Percentiles rank a stretch among this genome's conserved stretches.
Evolutionary conservation across 257 asterid species (phyloP).

Genomic region (Euphrasia confusa): DNA sequence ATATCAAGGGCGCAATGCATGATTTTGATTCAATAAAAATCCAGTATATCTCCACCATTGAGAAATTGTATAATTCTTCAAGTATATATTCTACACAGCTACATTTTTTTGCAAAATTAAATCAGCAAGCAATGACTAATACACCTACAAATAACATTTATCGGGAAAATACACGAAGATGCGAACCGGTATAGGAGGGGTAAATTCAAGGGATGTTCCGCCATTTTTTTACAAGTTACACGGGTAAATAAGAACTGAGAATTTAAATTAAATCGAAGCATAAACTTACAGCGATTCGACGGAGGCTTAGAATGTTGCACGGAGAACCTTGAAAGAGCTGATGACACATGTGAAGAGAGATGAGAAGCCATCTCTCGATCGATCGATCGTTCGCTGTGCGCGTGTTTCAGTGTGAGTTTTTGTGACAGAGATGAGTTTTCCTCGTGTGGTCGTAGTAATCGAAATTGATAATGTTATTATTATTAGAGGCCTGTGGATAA

Average conservation of each 20-base stretch:
- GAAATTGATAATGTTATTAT: neutral
- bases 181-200: too few relatives aligned
- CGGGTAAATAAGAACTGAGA: constrained; percentile 1
- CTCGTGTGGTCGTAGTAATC: constrained; percentile 28
- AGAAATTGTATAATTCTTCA: too few relatives aligned
- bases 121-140: neutral
- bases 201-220: neutral
- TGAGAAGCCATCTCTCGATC: constrained; percentile 54
- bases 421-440: constrained; percentile 26
- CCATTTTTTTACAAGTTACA: neutral
- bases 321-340: constrained; percentile 45
- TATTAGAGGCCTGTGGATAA: too few relatives aligned
- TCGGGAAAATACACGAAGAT: too few relatives aligned
- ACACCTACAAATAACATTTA: neutral
- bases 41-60: too few relatives aligned
- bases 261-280: constrained; percentile 10
- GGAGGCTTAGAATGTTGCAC: constrained; percentile 35
- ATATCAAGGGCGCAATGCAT: constrained; percentile 15
- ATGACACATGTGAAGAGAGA: constrained; percentile 43
- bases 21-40: neutral
- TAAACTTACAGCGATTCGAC: constrained; percentile 37
- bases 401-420: constrained; percentile 1
- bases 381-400: constrained; percentile 2
- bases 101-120: too few relatives aligned
- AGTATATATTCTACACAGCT: too few relatives aligned